Percentiles rank a stretch among this genome's conserved stretches.
phyloP scores from a whole-genome alignment of 805 yeast genomes.

The Teunomyces pallodes region DNA sequence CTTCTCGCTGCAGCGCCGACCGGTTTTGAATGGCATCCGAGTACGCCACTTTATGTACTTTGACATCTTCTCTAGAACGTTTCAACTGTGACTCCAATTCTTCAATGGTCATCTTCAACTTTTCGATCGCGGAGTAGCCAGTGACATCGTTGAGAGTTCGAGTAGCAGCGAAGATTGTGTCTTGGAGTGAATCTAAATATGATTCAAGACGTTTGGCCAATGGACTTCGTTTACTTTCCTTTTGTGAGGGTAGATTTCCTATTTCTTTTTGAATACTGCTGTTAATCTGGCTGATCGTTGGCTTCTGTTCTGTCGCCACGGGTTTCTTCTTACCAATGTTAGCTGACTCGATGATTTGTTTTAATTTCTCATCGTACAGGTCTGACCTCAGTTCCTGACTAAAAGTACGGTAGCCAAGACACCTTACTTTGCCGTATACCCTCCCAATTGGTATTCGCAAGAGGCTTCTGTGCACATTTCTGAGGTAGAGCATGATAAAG shows the following conservation, averaged over 20 bases:
- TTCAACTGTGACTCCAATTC: slow-evolving; percentile 51
- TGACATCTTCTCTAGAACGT: slow-evolving; percentile 47
- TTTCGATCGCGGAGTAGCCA: slow-evolving; percentile 81
- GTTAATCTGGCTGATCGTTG: slow-evolving; percentile 5
- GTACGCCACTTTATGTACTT: slow-evolving; percentile 48
- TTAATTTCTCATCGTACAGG: slow-evolving; percentile 25
- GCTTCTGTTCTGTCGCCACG: background rate
- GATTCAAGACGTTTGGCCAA: slow-evolving; percentile 38
- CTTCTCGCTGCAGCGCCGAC: slow-evolving; percentile 72
- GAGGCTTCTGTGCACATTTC: background rate
- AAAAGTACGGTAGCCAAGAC: background rate
- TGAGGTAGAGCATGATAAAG: background rate
- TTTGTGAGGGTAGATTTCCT: slow-evolving; percentile 44
- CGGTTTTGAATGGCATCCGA: slow-evolving; percentile 61
- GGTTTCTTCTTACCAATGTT: slow-evolving; percentile 22
- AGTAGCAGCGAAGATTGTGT: slow-evolving; percentile 57
- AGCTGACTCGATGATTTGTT: slow-evolving; percentile 35
- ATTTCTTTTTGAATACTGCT: slow-evolving; percentile 18
- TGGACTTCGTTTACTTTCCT: slow-evolving; percentile 40
- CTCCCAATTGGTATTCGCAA: slow-evolving; percentile 1
- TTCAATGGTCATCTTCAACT: slow-evolving; percentile 61
- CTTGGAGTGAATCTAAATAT: slow-evolving; percentile 56
- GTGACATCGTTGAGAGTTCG: slow-evolving; percentile 84
- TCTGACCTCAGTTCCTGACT: background rate
- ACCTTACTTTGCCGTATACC: background rate